These are phyloP conservation scores for Leucosporidium scottii DNA, from an alignment of 768 basidiomycete genomes.

Conservation along the genomic window DNA sequence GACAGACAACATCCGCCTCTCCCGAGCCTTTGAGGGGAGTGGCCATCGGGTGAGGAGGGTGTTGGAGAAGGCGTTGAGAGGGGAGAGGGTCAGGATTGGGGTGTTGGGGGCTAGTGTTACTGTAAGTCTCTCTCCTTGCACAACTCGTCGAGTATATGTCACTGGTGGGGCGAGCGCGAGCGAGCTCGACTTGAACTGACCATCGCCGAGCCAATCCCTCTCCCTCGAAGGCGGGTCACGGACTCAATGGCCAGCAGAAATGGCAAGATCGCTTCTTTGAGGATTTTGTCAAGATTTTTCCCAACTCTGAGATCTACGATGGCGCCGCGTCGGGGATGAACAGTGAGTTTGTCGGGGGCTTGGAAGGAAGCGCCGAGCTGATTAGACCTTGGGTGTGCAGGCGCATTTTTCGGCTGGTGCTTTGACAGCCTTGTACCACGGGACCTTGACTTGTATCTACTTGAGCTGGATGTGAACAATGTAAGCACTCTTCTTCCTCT, in stretches of 20 bases:
- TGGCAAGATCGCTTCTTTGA: conserved; percentile 1
- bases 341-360: background rate
- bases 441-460: conserved; percentile 8
- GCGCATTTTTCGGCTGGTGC: conserved; percentile 14
- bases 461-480: conserved; percentile 7
- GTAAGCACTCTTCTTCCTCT: too few species aligned
- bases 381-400: background rate
- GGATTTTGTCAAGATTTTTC: conserved; percentile 8
- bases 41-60: conserved; percentile 26
- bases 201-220: background rate
- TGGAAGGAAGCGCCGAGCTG: background rate
- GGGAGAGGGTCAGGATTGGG: conserved; percentile 30
- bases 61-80: conserved; percentile 31
- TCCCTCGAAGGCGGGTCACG: conserved; percentile 3
- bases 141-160: too few species aligned
- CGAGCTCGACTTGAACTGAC: background rate
- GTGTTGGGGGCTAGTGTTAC: conserved; percentile 33
- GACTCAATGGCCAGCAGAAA: background rate
- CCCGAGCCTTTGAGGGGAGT: conserved; percentile 28
- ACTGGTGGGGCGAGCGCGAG: background rate
- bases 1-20: conserved; percentile 23
- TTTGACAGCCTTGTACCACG: background rate
- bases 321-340: conserved; percentile 10
- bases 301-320: conserved; percentile 1
- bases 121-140: too few species aligned